These are phyloP conservation scores for Sugiyamaella neomexicana DNA, from an alignment of 1,139 yeast species.

Conservation along the genomic window DNA sequence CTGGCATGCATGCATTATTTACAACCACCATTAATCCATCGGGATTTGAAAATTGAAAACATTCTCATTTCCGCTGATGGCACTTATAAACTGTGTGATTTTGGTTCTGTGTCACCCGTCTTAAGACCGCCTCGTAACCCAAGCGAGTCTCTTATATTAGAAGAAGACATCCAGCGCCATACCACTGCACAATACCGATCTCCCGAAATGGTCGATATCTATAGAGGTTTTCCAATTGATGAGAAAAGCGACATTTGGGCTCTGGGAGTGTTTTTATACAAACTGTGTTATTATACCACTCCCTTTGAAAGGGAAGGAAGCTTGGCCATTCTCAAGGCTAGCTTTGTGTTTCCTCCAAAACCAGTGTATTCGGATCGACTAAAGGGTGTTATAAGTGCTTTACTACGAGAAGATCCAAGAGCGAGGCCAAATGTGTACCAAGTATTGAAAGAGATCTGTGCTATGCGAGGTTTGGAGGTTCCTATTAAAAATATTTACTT, in stretches of 20 bases:
- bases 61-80: constrained; percentile 76
- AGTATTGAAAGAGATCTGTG: constrained; percentile 66
- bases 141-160: constrained; percentile 65
- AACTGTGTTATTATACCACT: constrained; percentile 88
- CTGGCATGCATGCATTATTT: constrained; percentile 87
- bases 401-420: constrained; percentile 76
- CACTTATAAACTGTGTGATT: constrained; percentile 83
- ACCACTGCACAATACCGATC: constrained; percentile 97
- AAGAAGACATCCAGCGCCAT: constrained; percentile 82
- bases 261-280: constrained; percentile 84
- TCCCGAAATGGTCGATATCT: constrained; percentile 94
- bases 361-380: constrained; percentile 45
- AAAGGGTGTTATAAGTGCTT: constrained; percentile 61
- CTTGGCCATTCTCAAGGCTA: constrained; percentile 62
- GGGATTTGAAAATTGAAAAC: constrained; percentile 95
- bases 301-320: constrained; percentile 83
- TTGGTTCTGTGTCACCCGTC: constrained; percentile 84
- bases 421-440: constrained; percentile 88
- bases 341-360: constrained; percentile 55
- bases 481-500: constrained; percentile 48
- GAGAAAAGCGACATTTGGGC: constrained; percentile 98
- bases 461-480: constrained; percentile 52
- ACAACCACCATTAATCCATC: constrained; percentile 77
- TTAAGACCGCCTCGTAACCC: constrained; percentile 63
- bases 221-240: constrained; percentile 82